Base-by-base conservation (phyloP, 192 early-diverging fungal species). In the Linnemannia hyalina region DNA sequence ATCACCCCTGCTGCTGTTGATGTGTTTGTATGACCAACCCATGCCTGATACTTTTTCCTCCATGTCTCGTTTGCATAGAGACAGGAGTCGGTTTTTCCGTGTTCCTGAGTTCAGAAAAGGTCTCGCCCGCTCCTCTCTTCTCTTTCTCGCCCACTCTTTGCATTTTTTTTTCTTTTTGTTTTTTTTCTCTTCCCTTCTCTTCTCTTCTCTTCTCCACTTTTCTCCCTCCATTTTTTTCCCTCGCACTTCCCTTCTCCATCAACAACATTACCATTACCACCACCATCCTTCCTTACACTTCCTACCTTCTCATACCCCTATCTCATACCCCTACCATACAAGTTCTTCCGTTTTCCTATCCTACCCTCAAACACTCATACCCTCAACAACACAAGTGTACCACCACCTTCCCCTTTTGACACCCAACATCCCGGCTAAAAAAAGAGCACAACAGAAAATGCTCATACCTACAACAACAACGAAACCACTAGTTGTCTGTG, bases 381-480 rank as follows among this genome's bases (percentile, higher is more conserved):
- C 6, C 38, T 40, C 38, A 40, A 52, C 49, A 52, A 52, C 49
- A 18, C 18, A 52, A 22, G 49, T 52, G 49, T 52, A 52, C 49
- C 18, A 2, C 18, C 49, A 52, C 49, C 49, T 16, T 15, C 49
- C 49, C 54, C 6, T 57, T 57, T 57, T 57, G 16, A 26, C 55
- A 26, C 55, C 26, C 60, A 65, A 32, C 60, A 29, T 32, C 60
- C 29, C 11, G 60, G 60, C 60, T 65, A 65, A 65, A 65, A 26
- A 65, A 60, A 60, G n/a, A 60, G n/a, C 55, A 60, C 1, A 63
- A 65, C 60, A 65, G 35, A n/a, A 26, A 57, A 65, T 65, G 60
- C 60, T 65, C 60, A 65, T 65, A 65, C 29, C 29, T 29, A 10
- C 23, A 0, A 26, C 29, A 65, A 32, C 11, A 29, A 32, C 55